Evolutionary conservation across 192 early-diverging fungal species (phyloP).

Genomic region (Coemansia sp.): DNA sequence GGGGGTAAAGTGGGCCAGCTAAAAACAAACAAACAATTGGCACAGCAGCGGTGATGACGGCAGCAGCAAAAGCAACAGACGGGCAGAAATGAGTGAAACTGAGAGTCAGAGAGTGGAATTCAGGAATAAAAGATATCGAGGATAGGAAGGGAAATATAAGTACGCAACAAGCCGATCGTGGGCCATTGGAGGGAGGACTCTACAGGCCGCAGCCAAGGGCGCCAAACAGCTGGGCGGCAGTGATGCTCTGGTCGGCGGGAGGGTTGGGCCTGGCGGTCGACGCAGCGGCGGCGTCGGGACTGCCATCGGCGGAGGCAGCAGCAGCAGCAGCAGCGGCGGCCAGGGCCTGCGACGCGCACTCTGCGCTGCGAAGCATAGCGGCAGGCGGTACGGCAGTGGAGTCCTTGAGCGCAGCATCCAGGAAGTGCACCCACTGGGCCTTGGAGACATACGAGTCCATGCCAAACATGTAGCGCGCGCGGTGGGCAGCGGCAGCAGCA

Average conservation of each 20-base stretch:
- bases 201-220: conserved; percentile 16
- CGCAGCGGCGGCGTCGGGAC: conserved; percentile 5
- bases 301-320: not conserved
- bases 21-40: too few species aligned
- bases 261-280: conserved; percentile 8
- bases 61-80: too few species aligned
- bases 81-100: too few species aligned
- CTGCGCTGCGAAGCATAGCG: conserved; percentile 26
- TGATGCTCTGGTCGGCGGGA: conserved; percentile 29
- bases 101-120: too few species aligned
- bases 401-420: conserved; percentile 30
- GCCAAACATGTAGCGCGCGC: conserved; percentile 52
- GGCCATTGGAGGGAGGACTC: not conserved
- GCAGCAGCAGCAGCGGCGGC: conserved; percentile 8
- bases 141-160: not conserved
- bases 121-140: not conserved
- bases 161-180: not conserved
- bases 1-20: too few species aligned
- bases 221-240: conserved; percentile 26
- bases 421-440: conserved; percentile 33
- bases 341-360: conserved; percentile 38
- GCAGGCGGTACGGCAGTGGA: conserved; percentile 19
- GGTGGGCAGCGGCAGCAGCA: conserved; percentile 2
- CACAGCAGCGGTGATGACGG: too few species aligned
- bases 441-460: conserved; percentile 47